phyloP scores from a whole-genome alignment of 2,329 filamentous ascomycete genomes.

The Arthroderma sp. region DNA sequence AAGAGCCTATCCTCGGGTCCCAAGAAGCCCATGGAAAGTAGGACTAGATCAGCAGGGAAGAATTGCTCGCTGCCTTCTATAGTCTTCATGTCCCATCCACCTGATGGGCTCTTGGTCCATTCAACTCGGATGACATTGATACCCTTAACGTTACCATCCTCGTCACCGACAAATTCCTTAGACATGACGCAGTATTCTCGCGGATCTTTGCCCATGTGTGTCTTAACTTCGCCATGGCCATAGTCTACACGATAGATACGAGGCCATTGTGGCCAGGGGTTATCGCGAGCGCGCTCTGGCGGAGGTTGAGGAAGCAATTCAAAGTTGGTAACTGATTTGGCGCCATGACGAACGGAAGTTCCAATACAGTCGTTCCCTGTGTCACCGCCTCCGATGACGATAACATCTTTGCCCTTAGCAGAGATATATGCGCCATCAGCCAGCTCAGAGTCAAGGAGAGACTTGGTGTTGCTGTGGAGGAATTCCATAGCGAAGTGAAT shows the following conservation, averaged over 20 bases:
- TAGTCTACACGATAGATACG: conserved; percentile 98
- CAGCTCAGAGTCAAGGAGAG: conserved; percentile 80
- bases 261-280: conserved; percentile 98
- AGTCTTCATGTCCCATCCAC: conserved; percentile 98
- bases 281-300: conserved; percentile 77
- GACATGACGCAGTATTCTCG: conserved; percentile 98
- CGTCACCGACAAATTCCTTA: conserved; percentile 87
- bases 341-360: conserved; percentile 87
- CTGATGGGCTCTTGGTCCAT: conserved; percentile 79
- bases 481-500: conserved; percentile 98
- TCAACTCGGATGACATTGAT: conserved; percentile 94
- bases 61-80: conserved; percentile 85
- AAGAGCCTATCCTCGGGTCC: conserved; percentile 82
- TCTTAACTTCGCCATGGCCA: conserved; percentile 87
- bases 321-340: conserved; percentile 93
- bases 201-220: conserved; percentile 90
- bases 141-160: conserved; percentile 74
- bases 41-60: conserved; percentile 89
- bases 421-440: conserved; percentile 77
- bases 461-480: conserved; percentile 95
- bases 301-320: conserved; percentile 89
- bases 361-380: conserved; percentile 97
- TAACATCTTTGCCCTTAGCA: conserved; percentile 87
- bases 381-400: conserved; percentile 95
- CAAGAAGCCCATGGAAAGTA: conserved; percentile 94